phyloP scores from a whole-genome alignment of 176 grass and related monocot species.

The Musa beccarii region DNA sequence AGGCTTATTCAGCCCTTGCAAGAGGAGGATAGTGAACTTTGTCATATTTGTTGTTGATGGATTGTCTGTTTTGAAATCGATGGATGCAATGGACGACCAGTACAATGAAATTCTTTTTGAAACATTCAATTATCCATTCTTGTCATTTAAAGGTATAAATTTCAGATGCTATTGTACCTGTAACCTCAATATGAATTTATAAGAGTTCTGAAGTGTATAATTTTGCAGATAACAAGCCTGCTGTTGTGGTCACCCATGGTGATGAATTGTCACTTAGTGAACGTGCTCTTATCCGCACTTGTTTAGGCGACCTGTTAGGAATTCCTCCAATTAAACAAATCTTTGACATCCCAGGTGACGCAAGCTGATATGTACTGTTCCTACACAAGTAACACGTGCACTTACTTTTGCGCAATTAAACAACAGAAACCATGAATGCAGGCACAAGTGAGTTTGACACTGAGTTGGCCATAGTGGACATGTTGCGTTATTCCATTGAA shows the following conservation, averaged over 20 bases:
- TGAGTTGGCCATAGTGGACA: slow-evolving; percentile 48
- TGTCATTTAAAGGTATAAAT: slow-evolving; percentile 53
- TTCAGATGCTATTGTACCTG: slow-evolving; percentile 4
- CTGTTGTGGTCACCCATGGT: slow-evolving; percentile 53
- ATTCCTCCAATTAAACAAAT: slow-evolving; percentile 50
- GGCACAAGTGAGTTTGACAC: slow-evolving; percentile 38
- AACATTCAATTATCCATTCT: slow-evolving; percentile 62
- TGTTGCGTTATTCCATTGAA: slow-evolving; percentile 52
- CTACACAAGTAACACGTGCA: not conserved
- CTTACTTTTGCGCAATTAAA: not conserved
- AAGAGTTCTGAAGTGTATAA: not conserved
- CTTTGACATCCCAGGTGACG: slow-evolving; percentile 55
- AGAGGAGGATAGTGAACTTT: slow-evolving; percentile 69
- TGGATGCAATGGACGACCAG: slow-evolving; percentile 19
- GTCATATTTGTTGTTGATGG: slow-evolving; percentile 73
- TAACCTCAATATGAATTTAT: not conserved
- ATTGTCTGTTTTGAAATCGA: slow-evolving; percentile 37
- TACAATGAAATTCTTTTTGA: slow-evolving; percentile 41
- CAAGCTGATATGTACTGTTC: not conserved
- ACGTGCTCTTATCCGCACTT: slow-evolving; percentile 23
- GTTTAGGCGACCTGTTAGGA: slow-evolving; percentile 38
- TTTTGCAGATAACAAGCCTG: slow-evolving; percentile 50
- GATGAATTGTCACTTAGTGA: slow-evolving; percentile 35
- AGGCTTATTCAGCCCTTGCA: slow-evolving; percentile 29
- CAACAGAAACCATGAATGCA: slow-evolving; percentile 25